Base-by-base conservation (phyloP, 2,329 filamentous ascomycete genomes). In the Helicocarpus griseus region DNA sequence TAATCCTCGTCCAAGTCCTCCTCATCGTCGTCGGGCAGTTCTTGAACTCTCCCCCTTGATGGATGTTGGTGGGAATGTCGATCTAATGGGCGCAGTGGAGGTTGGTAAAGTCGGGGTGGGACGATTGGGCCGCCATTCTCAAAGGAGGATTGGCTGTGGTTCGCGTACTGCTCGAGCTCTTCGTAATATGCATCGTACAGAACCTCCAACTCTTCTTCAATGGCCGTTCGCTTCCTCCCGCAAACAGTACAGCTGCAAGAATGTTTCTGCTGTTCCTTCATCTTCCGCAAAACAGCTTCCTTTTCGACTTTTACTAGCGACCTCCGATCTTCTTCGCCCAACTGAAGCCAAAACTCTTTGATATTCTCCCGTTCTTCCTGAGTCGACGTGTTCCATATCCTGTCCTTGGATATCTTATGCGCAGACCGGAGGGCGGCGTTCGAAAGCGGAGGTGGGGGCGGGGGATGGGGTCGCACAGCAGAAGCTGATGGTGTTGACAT, bases 211-310 rank as follows among this genome's bases (percentile, higher is more conserved):
- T 98, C 93, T 71, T 98, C 93, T 70, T 98, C 93, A 60, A 98
- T 98, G 36, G 93, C 93, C 11, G 87, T 95, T 50, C 93, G 83
- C 74, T 98, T 98, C 58, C 93, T 82, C 49, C 93, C 93, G 69
- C 93, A 98, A 38, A 98, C 91, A 4, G 89, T 94, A 70, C 93
- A 98, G 68, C 90, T 96, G 75, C 93, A 98, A 2, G 91, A 97
- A 68, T 97, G 90, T 71, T 97, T 97, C 69, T 98, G 93, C 70
- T 98, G 93, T 70, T 98, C 93, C 77, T 98, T 98, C 93, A 98
- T 98, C 76, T 98, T 98, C 65, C 88, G 89, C 52, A 98, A 74
- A 0, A 98, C 93, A 6, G 93, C 91, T 70, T 98, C 91, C 73
- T 98, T 98, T 71, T 98, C 93, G 28, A 98, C 91, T 71, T 96